A percentile compares a stretch with the other conserved stretches of the same genome.
Conservation (phyloP, 202 grass and related monocot species). For the Miscanthus sacchariflorus region DNA sequence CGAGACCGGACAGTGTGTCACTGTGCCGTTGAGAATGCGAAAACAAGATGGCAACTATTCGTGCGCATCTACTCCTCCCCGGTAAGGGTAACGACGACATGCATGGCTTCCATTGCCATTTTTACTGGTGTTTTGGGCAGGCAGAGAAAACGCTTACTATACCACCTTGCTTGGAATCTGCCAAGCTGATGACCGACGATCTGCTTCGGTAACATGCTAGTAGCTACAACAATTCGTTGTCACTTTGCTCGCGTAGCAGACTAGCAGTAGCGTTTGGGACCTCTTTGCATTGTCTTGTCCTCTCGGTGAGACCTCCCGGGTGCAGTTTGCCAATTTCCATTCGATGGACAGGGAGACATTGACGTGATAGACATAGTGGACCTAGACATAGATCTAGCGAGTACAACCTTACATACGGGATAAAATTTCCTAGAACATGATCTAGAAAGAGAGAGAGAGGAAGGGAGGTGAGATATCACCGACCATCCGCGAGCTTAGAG, state of each 20-base stretch:
- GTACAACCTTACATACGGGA: too few species aligned
- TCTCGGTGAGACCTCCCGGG: not conserved
- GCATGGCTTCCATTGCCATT: not conserved
- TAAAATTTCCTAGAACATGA: too few species aligned
- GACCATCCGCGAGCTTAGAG: too few species aligned
- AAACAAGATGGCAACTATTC: slow-evolving; percentile 10
- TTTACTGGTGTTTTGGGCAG: not conserved
- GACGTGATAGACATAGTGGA: not conserved
- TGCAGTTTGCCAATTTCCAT: not conserved
- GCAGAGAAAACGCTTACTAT: too few species aligned
- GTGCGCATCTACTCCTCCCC: not conserved
- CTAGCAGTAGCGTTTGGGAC: not conserved
- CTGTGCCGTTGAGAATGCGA: not conserved
- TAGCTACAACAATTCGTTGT: not conserved
- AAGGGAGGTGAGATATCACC: too few species aligned
- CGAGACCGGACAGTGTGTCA: not conserved
- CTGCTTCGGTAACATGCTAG: not conserved
- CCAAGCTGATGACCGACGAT: not conserved
- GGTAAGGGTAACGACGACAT: not conserved
- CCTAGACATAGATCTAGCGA: too few species aligned
- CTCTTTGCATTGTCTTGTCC: not conserved
- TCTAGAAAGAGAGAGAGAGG: too few species aligned
- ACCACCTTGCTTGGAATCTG: not conserved
- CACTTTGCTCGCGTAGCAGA: not conserved
- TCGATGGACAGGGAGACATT: not conserved